phyloP scores from a whole-genome alignment of 352 stramenopile species.

The Elongisporangium anandrum region DNA sequence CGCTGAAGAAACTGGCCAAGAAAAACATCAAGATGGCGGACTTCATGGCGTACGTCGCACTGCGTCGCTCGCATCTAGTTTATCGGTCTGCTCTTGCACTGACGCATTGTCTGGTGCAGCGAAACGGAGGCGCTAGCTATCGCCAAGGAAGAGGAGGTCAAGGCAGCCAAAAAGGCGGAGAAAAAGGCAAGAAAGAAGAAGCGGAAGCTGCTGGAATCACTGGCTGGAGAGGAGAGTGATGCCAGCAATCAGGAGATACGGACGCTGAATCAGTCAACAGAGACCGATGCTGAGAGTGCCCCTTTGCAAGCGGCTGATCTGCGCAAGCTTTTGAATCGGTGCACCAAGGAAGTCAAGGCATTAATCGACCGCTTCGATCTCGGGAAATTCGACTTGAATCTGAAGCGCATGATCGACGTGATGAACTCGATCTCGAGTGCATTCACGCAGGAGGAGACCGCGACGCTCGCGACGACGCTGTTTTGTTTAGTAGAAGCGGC shows the following conservation, averaged over 20 bases:
- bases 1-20: neutral
- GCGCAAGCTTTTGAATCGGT: slow-evolving; percentile 22
- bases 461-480: slow-evolving; percentile 25
- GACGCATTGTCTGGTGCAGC: neutral
- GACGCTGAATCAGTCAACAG: neutral
- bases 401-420: slow-evolving; percentile 44
- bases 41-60: slow-evolving; percentile 4
- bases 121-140: slow-evolving; percentile 6
- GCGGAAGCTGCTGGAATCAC: slow-evolving; percentile 15
- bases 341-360: slow-evolving; percentile 20
- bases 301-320: slow-evolving; percentile 14
- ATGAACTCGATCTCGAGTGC: slow-evolving; percentile 34
- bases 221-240: slow-evolving; percentile 11
- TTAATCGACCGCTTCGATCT: slow-evolving; percentile 38
- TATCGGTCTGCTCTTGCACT: neutral
- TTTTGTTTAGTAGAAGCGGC: slow-evolving; percentile 39
- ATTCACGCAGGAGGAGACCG: slow-evolving; percentile 28
- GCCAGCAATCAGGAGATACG: neutral
- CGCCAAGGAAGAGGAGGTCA: slow-evolving; percentile 9
- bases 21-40: neutral
- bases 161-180: slow-evolving; percentile 13
- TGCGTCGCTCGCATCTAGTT: too few species aligned
- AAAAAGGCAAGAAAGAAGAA: slow-evolving; percentile 19
- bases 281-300: slow-evolving; percentile 3
- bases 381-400: slow-evolving; percentile 27